Evolutionary conservation across 768 basidiomycete species (phyloP), one percentile per base, ranked within the genome.

Genomic region (Tulasnella sp.): DNA sequence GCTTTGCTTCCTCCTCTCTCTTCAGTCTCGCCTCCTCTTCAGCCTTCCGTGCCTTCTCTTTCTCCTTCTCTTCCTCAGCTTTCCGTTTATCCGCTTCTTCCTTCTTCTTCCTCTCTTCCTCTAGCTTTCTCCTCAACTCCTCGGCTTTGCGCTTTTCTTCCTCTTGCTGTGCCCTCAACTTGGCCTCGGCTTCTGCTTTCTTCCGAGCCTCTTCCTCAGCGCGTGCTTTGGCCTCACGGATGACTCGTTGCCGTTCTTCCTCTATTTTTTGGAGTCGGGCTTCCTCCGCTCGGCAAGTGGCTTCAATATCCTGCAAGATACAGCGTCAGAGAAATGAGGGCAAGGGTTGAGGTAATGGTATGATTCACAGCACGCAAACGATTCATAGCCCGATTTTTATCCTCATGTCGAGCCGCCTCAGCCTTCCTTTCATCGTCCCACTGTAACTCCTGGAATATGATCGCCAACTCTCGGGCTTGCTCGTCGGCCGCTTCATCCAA

Each of bases 121-220:
- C 75, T 90, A 88, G 75, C 86, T 86, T 80, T 37, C 44, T 35
- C 26, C 88, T 88, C 78, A 88, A 88, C 26, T 83, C 83, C 23
- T 70, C 32, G 39, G 81, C 83, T 82, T 85, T 88, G 77, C 88
- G 85, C 83, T 93, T 91, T 29, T 87, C 89, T 78, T 90, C 91
- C 51, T 90, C 81, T 77, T 82, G 85, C 61, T 67, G 61, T 79
- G 83, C 85, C 61, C 61, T 69, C 29, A 73, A 71, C 55, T 26
- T 26, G 32, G 75, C 75, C 37, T 61, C 70, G 5, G 57, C 51
- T 48, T 75, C 71, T 7, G 71, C 71, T 40, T 72, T 72, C 39
- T 72, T 72, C 39, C 44, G 39, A 42, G 71, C 71, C 44, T 72
- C 71, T 26, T 40, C 39, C 5, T 72, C 71, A 35, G 61, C 61